Evolutionary conservation across 441 rosid species (phyloP).

Genomic region (Populus hybrid): DNA sequence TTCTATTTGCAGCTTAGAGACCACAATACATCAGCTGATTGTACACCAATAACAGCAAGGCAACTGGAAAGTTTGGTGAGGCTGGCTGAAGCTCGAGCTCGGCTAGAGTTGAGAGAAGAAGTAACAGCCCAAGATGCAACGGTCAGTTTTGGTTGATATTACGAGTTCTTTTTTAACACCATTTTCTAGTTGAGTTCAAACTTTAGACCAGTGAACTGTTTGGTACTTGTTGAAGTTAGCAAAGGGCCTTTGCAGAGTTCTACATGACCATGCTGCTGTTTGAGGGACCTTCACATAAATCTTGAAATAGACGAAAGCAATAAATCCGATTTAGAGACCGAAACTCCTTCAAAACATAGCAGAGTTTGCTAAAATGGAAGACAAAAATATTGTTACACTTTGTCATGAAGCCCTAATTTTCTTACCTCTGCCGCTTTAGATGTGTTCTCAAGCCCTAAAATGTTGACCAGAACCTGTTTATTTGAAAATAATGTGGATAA

Average conservation of each 20-base stretch:
- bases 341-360: no score
- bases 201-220: neutral
- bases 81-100: constrained; percentile 94
- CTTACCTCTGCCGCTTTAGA: neutral
- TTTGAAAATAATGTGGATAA: neutral
- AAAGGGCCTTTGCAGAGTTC: neutral
- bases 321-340: no score
- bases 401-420: neutral
- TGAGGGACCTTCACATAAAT: neutral
- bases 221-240: neutral
- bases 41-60: constrained; percentile 97
- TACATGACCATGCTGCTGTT: neutral
- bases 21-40: constrained; percentile 84
- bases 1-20: constrained; percentile 91
- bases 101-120: constrained; percentile 90
- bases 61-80: constrained; percentile 96
- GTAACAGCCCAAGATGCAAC: constrained; percentile 87
- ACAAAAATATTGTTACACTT: neutral
- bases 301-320: neutral
- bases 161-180: neutral
- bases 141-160: constrained; percentile 18
- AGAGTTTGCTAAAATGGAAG: no score
- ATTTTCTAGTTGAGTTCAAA: neutral
- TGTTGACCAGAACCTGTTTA: neutral
- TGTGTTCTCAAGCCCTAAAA: neutral